Percentiles rank a stretch among this genome's conserved stretches.
Conservation (phyloP, 2,329 filamentous ascomycete species). For the Colletotrichum tropicale region DNA sequence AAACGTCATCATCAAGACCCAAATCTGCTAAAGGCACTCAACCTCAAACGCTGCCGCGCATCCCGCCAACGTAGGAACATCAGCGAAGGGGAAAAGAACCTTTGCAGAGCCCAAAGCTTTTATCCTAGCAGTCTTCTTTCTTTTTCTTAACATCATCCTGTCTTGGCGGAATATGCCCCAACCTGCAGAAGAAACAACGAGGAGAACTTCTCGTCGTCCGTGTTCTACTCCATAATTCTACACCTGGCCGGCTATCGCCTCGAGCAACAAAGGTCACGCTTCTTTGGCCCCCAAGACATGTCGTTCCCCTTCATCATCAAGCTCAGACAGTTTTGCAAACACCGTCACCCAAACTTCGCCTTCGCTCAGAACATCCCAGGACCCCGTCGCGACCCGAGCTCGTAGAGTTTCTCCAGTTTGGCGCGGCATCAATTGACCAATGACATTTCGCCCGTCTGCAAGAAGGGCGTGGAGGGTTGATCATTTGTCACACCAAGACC, state of each 20-base stretch:
- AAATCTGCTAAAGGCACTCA: neutral
- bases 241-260: neutral
- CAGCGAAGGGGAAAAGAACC: neutral
- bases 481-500: neutral
- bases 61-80: no score
- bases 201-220: rapidly evolving
- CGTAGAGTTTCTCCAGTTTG: neutral
- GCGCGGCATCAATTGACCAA: neutral
- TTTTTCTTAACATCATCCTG: neutral
- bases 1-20: neutral
- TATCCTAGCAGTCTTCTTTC: neutral
- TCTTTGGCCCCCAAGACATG: neutral
- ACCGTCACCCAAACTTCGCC: neutral
- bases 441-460: neutral
- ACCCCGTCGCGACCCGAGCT: neutral
- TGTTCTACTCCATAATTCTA: rapidly evolving
- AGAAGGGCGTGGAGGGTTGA: neutral
- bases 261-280: neutral
- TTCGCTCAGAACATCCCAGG: neutral
- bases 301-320: neutral
- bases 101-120: neutral
- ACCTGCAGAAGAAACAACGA: neutral
- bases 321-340: neutral
- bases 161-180: rapidly evolving
- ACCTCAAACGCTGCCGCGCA: neutral